Percentiles rank a stretch among this genome's conserved stretches.
These are phyloP conservation scores for Tricholoma sp. DNA, from an alignment of 768 basidiomycete species.

Conservation along the genomic window DNA sequence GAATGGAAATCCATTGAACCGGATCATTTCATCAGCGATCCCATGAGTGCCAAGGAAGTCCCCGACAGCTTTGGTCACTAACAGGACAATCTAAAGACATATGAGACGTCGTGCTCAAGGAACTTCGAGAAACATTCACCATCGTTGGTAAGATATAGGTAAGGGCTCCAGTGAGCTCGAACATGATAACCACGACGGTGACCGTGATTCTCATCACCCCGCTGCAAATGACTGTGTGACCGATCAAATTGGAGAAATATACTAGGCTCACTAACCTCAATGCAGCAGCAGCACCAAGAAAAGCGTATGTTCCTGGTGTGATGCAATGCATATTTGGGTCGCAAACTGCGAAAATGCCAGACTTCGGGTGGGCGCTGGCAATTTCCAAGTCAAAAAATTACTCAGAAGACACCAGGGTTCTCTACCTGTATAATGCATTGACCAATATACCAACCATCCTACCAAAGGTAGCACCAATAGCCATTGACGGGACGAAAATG, in stretches of 20 bases:
- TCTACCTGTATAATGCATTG: slow-evolving; percentile 83
- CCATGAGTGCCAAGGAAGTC: slow-evolving; percentile 91
- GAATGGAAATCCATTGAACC: slow-evolving; percentile 96
- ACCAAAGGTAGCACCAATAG: slow-evolving; percentile 94
- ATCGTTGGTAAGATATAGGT: slow-evolving; percentile 98
- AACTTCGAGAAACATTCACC: slow-evolving; percentile 42
- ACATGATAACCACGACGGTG: slow-evolving; percentile 99
- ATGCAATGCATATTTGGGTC: slow-evolving; percentile 93
- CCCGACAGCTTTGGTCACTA: slow-evolving; percentile 96
- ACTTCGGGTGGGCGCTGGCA: slow-evolving; percentile 72
- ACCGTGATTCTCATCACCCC: slow-evolving; percentile 97
- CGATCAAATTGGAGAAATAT: background rate
- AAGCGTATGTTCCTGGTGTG: slow-evolving; percentile 97
- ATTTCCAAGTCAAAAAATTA: background rate
- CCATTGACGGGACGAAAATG: slow-evolving; percentile 99
- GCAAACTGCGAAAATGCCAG: slow-evolving; percentile 88
- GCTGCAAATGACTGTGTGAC: slow-evolving; percentile 32
- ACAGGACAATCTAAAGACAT: slow-evolving; percentile 74
- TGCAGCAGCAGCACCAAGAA: slow-evolving; percentile 94
- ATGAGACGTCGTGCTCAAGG: background rate
- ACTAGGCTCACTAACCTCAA: slow-evolving; percentile 51
- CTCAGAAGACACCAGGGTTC: background rate
- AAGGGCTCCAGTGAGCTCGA: slow-evolving; percentile 94
- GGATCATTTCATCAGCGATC: slow-evolving; percentile 96
- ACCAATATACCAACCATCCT: slow-evolving; percentile 96